Evolutionary conservation across 2,329 filamentous ascomycete genomes (phyloP).

Genomic region (Biscogniauxia marginata): DNA sequence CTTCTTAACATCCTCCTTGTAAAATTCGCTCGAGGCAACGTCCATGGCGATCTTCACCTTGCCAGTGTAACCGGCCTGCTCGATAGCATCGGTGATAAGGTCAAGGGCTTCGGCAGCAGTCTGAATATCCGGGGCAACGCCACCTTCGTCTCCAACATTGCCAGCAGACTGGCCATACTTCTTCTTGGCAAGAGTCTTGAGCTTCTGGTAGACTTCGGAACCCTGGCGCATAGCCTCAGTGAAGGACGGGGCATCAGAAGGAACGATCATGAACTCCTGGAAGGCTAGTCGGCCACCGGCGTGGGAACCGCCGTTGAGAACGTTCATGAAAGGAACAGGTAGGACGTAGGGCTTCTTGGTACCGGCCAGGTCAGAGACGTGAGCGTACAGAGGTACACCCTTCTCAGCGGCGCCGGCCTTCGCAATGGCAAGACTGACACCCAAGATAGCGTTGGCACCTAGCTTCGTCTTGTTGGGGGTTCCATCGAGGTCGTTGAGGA

Average conservation of each 20-base stretch:
- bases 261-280: slow-evolving; percentile 96
- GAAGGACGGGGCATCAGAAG: slow-evolving; percentile 83
- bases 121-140: slow-evolving; percentile 98
- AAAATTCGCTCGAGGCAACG: slow-evolving; percentile 98
- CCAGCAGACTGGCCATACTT: slow-evolving; percentile 98
- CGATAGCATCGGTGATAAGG: slow-evolving; percentile 91
- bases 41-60: slow-evolving; percentile 99
- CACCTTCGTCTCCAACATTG: slow-evolving; percentile 99
- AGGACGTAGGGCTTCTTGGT: slow-evolving; percentile 92
- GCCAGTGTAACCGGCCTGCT: slow-evolving; percentile 92
- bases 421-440: slow-evolving; percentile 79
- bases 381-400: slow-evolving; percentile 81
- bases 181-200: slow-evolving; percentile 97
- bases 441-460: slow-evolving; percentile 85
- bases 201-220: slow-evolving; percentile 95
- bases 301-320: slow-evolving; percentile 90
- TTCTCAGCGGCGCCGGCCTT: slow-evolving; percentile 90
- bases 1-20: slow-evolving; percentile 97
- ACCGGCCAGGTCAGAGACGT: slow-evolving; percentile 82
- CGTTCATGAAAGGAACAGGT: slow-evolving; percentile 91
- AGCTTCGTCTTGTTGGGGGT: slow-evolving; percentile 85
- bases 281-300: slow-evolving; percentile 93
- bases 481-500: slow-evolving; percentile 82
- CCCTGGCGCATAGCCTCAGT: slow-evolving; percentile 95
- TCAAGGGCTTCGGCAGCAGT: slow-evolving; percentile 94